Evolutionary conservation across 768 basidiomycete genomes (phyloP).

Genomic region (Phylloporus rhodoxanthus): DNA sequence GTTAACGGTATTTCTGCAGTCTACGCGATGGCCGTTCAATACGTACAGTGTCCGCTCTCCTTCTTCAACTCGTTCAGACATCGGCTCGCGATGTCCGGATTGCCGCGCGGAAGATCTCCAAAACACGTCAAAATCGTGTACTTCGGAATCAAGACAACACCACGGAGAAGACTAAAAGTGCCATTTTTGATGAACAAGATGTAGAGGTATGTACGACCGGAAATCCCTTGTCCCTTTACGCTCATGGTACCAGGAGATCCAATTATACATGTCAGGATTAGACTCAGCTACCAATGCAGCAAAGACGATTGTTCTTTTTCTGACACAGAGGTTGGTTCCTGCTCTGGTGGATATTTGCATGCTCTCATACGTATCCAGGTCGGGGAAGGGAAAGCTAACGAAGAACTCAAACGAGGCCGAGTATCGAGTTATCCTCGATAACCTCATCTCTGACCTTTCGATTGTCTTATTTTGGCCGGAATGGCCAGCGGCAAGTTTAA

Average conservation of each 20-base stretch:
- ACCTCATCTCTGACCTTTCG: slow-evolving; percentile 81
- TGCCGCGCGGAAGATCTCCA: slow-evolving; percentile 58
- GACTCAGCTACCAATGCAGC: slow-evolving; percentile 84
- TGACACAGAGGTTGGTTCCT: slow-evolving; percentile 54
- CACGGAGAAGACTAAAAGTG: slow-evolving; percentile 44
- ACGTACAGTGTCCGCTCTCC: slow-evolving; percentile 85
- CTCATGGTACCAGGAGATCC: slow-evolving; percentile 50
- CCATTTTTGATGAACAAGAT: slow-evolving; percentile 65
- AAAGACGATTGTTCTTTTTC: slow-evolving; percentile 72
- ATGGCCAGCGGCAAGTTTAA: slow-evolving; percentile 88
- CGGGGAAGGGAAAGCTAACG: slow-evolving; percentile 80
- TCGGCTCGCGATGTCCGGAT: slow-evolving; percentile 82
- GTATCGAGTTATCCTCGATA: slow-evolving; percentile 89
- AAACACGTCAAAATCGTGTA: slow-evolving; percentile 55
- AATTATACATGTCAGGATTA: slow-evolving; percentile 61
- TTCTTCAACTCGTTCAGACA: slow-evolving; percentile 95
- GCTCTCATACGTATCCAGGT: slow-evolving; percentile 35
- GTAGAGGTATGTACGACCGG: slow-evolving; percentile 39
- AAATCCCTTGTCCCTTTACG: background rate
- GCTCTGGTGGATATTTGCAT: background rate
- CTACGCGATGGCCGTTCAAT: slow-evolving; percentile 88
- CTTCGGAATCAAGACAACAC: slow-evolving; percentile 58
- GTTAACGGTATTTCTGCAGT: slow-evolving; percentile 36
- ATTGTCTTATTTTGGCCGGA: slow-evolving; percentile 91
- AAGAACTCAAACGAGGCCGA: slow-evolving; percentile 94